Base-by-base conservation (phyloP, 805 yeast genomes). In the Cephaloascus fragrans region DNA sequence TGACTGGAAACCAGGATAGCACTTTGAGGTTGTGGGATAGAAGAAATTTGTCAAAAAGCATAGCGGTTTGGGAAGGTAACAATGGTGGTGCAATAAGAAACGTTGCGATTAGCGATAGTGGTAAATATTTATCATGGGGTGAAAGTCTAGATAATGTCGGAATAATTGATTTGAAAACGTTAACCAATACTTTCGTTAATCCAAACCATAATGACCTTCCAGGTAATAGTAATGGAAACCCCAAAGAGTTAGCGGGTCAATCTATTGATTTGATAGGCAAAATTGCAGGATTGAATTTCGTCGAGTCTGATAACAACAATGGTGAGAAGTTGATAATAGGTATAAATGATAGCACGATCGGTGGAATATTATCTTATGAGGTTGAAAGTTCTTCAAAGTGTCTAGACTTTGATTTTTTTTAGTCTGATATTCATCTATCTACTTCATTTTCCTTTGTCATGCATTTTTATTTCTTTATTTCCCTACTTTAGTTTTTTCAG, bases 1-100 rank as follows among this genome's bases (percentile, higher is more conserved):
- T 74, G 3, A 70, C 81, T 0, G 83, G 83, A 4, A 73, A 69
- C 47, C 83, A 78, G 51, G 84, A 78, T 51, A 71, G 78, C 2
- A 67, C 78, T 6, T 67, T 76, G 10, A 57, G 74, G 32, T 45
- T 76, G 6, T 75, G 71, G 65, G 83, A 78, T 52, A 50, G 64
- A 32, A 49, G 84, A 37, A 56, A 48, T 8, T 33, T 41, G 15
- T 37, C 29, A 10, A 34, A 38, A 18, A 45, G 47, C 3, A 48
- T 46, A 57, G 69, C 35, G 50, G 66, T 33, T 37, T 56, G 41
- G 58, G 69, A 28, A 36, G 55, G 57, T 2, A 49, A 47, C 2
- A 41, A 51, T n/a, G 57, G 64, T 3, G 77, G 75, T 0, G 77
- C 81, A 1, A 67, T 77, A 9, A 51, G 83, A 32, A 72, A 74